These are phyloP conservation scores for Anthostomella pinea DNA, from an alignment of 2,329 filamentous ascomycete genomes.

Conservation along the genomic window DNA sequence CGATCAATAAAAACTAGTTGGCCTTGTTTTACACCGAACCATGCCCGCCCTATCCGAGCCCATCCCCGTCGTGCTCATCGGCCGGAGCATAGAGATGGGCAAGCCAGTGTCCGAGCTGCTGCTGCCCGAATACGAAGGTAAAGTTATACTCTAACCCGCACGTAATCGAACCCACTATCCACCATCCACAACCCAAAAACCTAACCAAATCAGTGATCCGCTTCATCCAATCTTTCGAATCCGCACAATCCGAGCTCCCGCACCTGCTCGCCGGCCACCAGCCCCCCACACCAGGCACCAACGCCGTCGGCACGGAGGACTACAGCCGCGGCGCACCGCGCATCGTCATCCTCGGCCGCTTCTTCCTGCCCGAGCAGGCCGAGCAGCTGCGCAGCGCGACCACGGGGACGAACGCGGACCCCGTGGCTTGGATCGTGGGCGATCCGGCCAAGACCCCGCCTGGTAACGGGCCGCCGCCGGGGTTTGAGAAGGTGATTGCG, in stretches of 20 bases:
- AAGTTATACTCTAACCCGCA: not conserved
- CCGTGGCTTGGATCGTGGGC: conserved; percentile 11
- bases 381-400: conserved; percentile 5
- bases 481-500: conserved; percentile 2
- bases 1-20: too few species aligned
- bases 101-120: conserved; percentile 9
- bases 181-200: not conserved
- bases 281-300: conserved; percentile 8
- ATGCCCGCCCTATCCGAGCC: conserved; percentile 10
- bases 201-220: conserved; percentile 10
- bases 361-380: conserved; percentile 14
- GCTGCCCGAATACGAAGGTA: conserved; percentile 17
- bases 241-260: conserved; percentile 12
- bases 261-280: conserved; percentile 7
- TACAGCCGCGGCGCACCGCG: conserved; percentile 4
- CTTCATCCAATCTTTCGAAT: conserved; percentile 12
- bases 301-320: conserved; percentile 11
- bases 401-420: not conserved
- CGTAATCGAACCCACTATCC: not conserved
- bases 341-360: conserved; percentile 15
- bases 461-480: conserved; percentile 3
- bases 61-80: conserved; percentile 15
- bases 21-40: too few species aligned
- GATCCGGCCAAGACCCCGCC: conserved; percentile 1
- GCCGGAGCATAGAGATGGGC: conserved; percentile 15